Conservation (phyloP, 495 filamentous ascomycete species). For the Podospora pseudoanserina region DNA sequence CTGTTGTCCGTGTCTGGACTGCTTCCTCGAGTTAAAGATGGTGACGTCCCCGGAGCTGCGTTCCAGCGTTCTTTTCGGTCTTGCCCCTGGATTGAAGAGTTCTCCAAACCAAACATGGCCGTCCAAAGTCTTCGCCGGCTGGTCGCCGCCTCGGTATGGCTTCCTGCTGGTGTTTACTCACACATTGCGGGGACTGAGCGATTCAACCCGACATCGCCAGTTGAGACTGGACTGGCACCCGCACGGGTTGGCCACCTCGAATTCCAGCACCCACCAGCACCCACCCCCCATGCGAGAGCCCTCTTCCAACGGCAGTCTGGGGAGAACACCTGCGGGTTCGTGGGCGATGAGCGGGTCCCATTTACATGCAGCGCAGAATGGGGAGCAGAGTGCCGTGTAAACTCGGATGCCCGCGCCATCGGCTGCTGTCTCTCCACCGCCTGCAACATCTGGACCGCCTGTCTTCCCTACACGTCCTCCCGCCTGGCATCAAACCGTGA, state of each 20-base stretch:
- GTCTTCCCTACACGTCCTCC: slow-evolving; percentile 9
- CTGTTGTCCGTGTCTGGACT: background rate
- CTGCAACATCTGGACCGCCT: slow-evolving; percentile 14
- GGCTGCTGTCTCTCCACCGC: slow-evolving; percentile 17
- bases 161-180: slow-evolving; percentile 15
- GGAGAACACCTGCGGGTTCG: slow-evolving; percentile 15
- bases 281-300: background rate
- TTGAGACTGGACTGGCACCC: slow-evolving; percentile 7
- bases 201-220: background rate
- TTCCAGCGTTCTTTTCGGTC: background rate
- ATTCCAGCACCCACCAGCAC: background rate
- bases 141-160: slow-evolving; percentile 13
- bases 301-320: slow-evolving; percentile 5
- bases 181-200: slow-evolving; percentile 8
- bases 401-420: slow-evolving; percentile 10
- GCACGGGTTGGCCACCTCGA: background rate
- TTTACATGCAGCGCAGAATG: background rate
- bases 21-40: background rate
- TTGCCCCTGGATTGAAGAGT: background rate
- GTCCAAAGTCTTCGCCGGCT: slow-evolving; percentile 14
- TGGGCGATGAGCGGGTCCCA: background rate
- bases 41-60: background rate
- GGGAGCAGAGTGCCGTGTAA: slow-evolving; percentile 12
- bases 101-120: slow-evolving; percentile 11
- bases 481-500: background rate